phyloP scores from a whole-genome alignment of 139 green algal genomes.

The Diplosphaera chodatii region DNA sequence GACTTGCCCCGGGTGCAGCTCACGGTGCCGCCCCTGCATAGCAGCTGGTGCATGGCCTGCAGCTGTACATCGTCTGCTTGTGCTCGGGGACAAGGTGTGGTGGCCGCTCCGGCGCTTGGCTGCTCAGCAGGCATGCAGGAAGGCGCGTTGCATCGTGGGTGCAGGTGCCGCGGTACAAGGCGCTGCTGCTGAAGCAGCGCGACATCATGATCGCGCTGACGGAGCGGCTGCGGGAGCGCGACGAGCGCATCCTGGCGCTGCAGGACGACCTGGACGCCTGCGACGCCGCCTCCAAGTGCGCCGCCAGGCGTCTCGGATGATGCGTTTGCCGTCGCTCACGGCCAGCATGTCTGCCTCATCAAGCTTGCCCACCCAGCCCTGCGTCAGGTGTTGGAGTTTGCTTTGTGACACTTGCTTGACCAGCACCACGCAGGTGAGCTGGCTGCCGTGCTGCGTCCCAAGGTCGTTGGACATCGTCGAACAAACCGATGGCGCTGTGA shows the following conservation, averaged over 20 bases:
- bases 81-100: too few relatives aligned
- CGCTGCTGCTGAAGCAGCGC: slow-evolving; percentile 91
- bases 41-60: too few relatives aligned
- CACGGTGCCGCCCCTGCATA: too few relatives aligned
- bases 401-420: too few relatives aligned
- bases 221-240: slow-evolving; percentile 80
- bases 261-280: slow-evolving; percentile 88
- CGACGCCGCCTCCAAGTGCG: slow-evolving; percentile 63
- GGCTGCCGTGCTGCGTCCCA: not conserved
- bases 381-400: too few relatives aligned
- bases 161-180: slow-evolving; percentile 83
- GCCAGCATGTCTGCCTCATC: too few relatives aligned
- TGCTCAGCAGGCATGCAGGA: not conserved
- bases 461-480: too few relatives aligned
- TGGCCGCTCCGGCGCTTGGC: not conserved
- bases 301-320: not conserved
- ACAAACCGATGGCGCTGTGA: not conserved
- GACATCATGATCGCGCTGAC: slow-evolving; percentile 99
- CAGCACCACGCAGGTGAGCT: too few relatives aligned
- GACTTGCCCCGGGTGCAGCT: too few relatives aligned
- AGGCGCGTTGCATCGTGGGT: too few relatives aligned
- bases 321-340: too few relatives aligned
- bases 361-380: too few relatives aligned
- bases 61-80: not conserved
- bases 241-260: slow-evolving; percentile 83